phyloP scores from a whole-genome alignment of 345 rosid species.

The Garcia nutans region DNA sequence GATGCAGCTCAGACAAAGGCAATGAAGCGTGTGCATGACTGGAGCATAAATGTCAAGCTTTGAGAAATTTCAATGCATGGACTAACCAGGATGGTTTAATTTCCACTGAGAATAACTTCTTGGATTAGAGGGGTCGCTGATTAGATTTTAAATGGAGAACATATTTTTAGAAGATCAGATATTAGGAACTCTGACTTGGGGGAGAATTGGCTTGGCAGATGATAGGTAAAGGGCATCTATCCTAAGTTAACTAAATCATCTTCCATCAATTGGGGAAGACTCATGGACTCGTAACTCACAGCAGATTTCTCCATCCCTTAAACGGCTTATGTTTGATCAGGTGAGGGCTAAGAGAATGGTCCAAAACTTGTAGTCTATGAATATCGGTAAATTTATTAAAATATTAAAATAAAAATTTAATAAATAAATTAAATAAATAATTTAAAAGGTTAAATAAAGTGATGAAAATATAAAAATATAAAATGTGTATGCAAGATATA shows the following conservation, averaged over 20 bases:
- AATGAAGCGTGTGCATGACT: not conserved
- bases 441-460: no score
- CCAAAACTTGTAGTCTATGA: not conserved
- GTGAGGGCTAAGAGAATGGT: not conserved
- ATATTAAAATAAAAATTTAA: no score
- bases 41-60: not conserved
- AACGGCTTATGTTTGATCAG: not conserved
- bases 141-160: not conserved
- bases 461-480: no score
- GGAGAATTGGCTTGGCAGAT: not conserved
- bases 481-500: no score
- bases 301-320: not conserved
- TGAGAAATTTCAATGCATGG: not conserved
- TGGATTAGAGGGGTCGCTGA: not conserved
- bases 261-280: not conserved
- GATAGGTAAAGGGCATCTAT: not conserved
- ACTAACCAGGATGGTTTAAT: not conserved
- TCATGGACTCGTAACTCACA: not conserved
- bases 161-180: no score
- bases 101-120: not conserved
- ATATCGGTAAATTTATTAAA: no score
- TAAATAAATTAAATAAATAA: no score
- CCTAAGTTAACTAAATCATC: not conserved
- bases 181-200: not conserved
- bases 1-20: not conserved